A percentile compares a stretch with the other conserved stretches of the same genome.
Conservation (phyloP, 371 early-diverging fungal species). For the Syncephalastrum racemosum region DNA sequence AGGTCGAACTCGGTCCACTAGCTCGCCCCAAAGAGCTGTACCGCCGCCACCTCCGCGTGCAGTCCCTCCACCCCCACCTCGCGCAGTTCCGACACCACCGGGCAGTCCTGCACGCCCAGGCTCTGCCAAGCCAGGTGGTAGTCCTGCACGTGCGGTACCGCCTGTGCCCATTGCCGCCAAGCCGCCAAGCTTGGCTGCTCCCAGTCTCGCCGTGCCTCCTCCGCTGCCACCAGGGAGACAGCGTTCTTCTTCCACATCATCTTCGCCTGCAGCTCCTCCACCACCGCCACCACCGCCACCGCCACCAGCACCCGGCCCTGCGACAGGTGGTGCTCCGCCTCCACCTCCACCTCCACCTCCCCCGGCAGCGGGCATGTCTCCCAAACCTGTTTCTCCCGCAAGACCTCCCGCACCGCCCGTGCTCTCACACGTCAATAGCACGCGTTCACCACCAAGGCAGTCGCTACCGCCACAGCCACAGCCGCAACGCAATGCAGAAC, state of each 20-base stretch:
- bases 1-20: conserved; percentile 40
- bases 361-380: not conserved
- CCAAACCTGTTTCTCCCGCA: not conserved
- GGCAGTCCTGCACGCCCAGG: conserved; percentile 16
- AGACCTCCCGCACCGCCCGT: conserved; percentile 12
- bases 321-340: conserved; percentile 5
- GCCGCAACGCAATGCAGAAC: conserved; percentile 5
- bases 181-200: conserved; percentile 7
- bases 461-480: conserved; percentile 1
- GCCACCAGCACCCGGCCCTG: conserved; percentile 6
- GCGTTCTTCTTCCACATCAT: conserved; percentile 30
- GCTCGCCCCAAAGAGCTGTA: conserved; percentile 44
- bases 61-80: conserved; percentile 35
- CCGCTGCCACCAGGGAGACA: conserved; percentile 40
- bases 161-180: conserved; percentile 10
- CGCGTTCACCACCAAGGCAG: conserved; percentile 2
- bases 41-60: conserved; percentile 41
- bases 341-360: conserved; percentile 28
- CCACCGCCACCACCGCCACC: conserved; percentile 21
- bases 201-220: conserved; percentile 33
- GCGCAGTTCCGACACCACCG: conserved; percentile 11
- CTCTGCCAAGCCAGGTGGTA: conserved; percentile 6
- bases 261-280: conserved; percentile 8
- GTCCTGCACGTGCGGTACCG: conserved; percentile 11
- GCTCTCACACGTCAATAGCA: conserved; percentile 8